phyloP scores from a whole-genome alignment of 164 flowering plant genomes.

The Nymphaea thermarum region DNA sequence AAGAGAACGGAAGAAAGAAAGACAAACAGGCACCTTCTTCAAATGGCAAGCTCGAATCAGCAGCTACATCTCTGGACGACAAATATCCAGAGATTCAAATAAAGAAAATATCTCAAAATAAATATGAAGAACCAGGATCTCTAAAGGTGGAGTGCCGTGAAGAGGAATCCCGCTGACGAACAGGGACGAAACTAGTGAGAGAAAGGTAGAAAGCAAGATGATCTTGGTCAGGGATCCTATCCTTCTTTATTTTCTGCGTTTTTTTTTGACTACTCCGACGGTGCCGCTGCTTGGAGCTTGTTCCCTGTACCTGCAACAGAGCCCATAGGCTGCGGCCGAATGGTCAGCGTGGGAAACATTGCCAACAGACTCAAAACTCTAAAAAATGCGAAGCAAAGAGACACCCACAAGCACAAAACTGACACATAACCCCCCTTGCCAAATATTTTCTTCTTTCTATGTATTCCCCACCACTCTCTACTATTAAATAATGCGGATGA shows the following conservation, averaged over 20 bases:
- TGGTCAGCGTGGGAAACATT: slow-evolving; percentile 64
- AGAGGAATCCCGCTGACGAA: background rate
- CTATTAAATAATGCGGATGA: background rate
- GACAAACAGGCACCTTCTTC: too few species aligned
- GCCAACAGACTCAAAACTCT: slow-evolving; percentile 39
- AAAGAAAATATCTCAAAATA: slow-evolving; percentile 7
- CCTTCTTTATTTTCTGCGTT: background rate
- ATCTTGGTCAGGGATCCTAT: slow-evolving; percentile 7
- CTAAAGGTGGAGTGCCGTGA: slow-evolving; percentile 6
- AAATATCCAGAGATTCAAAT: background rate
- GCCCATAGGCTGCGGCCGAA: slow-evolving; percentile 61
- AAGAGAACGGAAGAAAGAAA: too few species aligned
- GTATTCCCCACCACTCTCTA: slow-evolving; percentile 6
- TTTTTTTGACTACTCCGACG: background rate
- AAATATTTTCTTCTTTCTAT: slow-evolving; percentile 8
- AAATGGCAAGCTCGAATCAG: background rate
- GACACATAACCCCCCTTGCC: slow-evolving; percentile 25
- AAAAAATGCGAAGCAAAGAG: slow-evolving; percentile 31
- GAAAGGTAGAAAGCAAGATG: slow-evolving; percentile 14
- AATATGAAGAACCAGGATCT: slow-evolving; percentile 9
- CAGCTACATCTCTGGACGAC: background rate
- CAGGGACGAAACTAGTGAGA: slow-evolving; percentile 6
- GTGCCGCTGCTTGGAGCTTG: slow-evolving; percentile 26
- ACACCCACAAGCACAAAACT: slow-evolving; percentile 49
- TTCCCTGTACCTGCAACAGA: slow-evolving; percentile 65